phyloP scores from a whole-genome alignment of 306 rosid species.

The Rubus idaeus region DNA sequence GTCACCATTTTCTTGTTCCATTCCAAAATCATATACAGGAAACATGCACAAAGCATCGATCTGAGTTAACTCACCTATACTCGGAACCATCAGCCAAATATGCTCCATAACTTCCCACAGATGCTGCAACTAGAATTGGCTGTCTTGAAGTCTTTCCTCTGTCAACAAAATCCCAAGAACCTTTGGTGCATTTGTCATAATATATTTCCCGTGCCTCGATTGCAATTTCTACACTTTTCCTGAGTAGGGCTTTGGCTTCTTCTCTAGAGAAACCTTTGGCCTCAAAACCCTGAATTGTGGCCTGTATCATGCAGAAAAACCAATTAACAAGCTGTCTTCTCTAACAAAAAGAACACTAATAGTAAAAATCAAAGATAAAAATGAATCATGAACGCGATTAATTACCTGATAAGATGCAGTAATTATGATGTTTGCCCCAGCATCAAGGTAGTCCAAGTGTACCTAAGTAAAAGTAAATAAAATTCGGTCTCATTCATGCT shows the following conservation, averaged over 20 bases:
- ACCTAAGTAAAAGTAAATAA: conserved; percentile 44
- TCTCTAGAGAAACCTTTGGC: conserved; percentile 73
- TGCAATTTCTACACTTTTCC: conserved; percentile 82
- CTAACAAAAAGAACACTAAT: background rate
- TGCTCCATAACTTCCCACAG: conserved; percentile 94
- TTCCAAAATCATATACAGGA: background rate
- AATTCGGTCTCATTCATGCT: background rate
- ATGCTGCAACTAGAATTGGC: conserved; percentile 78
- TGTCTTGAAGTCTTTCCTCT: conserved; percentile 35
- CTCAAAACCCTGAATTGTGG: conserved; percentile 87
- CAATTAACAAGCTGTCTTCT: background rate
- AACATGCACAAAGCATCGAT: background rate
- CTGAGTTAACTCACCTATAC: conserved; percentile 37
- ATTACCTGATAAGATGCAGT: conserved; percentile 92
- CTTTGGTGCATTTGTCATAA: conserved; percentile 53
- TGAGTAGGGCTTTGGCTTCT: conserved; percentile 59
- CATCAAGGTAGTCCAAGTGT: conserved; percentile 85
- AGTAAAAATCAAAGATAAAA: background rate
- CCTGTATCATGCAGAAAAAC: conserved; percentile 40
- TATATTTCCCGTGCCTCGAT: conserved; percentile 71
- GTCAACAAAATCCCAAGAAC: conserved; percentile 47
- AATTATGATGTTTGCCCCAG: conserved; percentile 82
- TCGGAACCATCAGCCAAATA: conserved; percentile 79
- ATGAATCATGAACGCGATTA: background rate
- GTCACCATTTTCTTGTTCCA: background rate